Percentiles rank a stretch among this genome's conserved stretches.
Evolutionary conservation across 352 stramenopile species (phyloP).

Genomic region (Globisporangium cederbergense): DNA sequence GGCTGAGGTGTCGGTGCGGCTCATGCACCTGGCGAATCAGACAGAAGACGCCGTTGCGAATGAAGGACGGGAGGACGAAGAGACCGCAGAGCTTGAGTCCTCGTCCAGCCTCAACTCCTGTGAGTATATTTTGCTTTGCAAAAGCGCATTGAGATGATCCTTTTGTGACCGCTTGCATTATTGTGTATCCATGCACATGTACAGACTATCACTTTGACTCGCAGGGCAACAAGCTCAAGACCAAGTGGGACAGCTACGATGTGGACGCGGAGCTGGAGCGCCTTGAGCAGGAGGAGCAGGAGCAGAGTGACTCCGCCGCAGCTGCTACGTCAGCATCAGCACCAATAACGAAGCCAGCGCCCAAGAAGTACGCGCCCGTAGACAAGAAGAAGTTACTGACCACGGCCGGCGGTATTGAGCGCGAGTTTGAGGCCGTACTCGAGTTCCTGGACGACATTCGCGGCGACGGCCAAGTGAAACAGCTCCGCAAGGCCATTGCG

Average conservation of each 20-base stretch:
- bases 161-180: too few relatives aligned
- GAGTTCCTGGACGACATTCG: conserved; percentile 73
- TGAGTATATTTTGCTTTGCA: conserved; percentile 18
- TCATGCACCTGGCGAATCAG: conserved; percentile 66
- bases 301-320: background rate
- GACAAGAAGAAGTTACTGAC: conserved; percentile 44
- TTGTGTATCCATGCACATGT: conserved; percentile 1
- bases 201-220: conserved; percentile 87
- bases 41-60: conserved; percentile 55
- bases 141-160: background rate
- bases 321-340: too few relatives aligned
- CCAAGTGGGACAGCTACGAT: conserved; percentile 82
- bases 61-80: conserved; percentile 26
- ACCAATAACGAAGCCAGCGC: background rate
- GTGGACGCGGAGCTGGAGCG: conserved; percentile 72
- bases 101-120: conserved; percentile 67
- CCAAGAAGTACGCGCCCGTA: conserved; percentile 15
- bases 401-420: conserved; percentile 48
- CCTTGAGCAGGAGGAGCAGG: conserved; percentile 52
- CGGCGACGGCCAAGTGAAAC: conserved; percentile 59
- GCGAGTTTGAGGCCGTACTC: conserved; percentile 76
- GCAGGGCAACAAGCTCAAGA: conserved; percentile 83
- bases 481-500: conserved; percentile 66
- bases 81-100: conserved; percentile 19
- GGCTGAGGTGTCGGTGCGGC: conserved; percentile 51